Evolutionary conservation across 169 alveolate species (phyloP).

Genomic region (Plasmodium billcollinsi): DNA sequence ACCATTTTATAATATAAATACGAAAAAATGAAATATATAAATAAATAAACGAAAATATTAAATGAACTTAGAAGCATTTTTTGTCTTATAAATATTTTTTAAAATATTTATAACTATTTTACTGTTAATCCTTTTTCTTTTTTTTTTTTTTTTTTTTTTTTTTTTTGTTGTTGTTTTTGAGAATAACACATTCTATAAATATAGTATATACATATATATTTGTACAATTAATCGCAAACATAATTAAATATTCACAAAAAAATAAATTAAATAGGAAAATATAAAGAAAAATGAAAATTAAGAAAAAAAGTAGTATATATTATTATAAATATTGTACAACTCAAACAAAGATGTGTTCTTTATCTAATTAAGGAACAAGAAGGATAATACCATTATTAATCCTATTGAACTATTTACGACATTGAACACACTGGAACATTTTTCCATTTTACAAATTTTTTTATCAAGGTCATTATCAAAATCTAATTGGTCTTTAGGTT

Average conservation of each 20-base stretch:
- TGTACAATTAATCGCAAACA: conserved; percentile 21
- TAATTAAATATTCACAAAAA: conserved; percentile 26
- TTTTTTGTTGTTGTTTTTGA: conserved; percentile 7
- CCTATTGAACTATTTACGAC: conserved; percentile 62
- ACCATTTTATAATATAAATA: conserved; percentile 20
- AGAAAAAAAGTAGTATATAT: neutral
- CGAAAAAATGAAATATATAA: conserved; percentile 1
- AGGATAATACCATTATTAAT: conserved; percentile 30
- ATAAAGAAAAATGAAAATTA: conserved; percentile 11
- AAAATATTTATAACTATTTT: too few relatives aligned
- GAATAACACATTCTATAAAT: conserved; percentile 18
- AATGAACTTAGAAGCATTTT: conserved; percentile 3
- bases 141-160: conserved; percentile 4
- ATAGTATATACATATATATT: neutral
- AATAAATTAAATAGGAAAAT: conserved; percentile 2
- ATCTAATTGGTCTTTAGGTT: conserved; percentile 1
- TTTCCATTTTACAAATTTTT: conserved; percentile 42
- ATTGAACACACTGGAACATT: conserved; percentile 63
- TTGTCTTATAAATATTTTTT: neutral
- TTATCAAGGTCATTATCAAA: conserved; percentile 17
- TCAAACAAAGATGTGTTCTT: neutral
- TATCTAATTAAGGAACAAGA: conserved; percentile 47
- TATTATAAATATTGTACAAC: neutral
- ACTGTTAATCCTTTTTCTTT: neutral
- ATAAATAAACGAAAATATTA: conserved; percentile 21